Percentiles rank a stretch among this genome's conserved stretches.
phyloP scores from a whole-genome alignment of 371 early-diverging fungal genomes.

The Chytridium lagenaria region DNA sequence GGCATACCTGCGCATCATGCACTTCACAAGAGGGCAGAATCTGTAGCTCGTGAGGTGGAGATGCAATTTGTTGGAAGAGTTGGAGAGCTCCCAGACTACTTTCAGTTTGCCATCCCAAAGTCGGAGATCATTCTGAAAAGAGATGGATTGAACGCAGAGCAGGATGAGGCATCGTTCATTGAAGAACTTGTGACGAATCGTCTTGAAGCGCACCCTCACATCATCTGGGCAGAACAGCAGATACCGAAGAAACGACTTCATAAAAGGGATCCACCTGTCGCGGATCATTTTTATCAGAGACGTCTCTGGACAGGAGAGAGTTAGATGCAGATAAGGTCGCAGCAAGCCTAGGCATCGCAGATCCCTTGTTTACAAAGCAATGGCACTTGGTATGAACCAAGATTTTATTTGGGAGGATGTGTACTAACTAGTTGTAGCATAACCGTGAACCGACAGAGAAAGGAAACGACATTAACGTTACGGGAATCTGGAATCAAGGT shows the following conservation, averaged over 20 bases:
- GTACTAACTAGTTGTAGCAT: no score
- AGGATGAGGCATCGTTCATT: background rate
- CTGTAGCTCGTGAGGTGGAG: slow-evolving; percentile 34
- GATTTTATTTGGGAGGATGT: no score
- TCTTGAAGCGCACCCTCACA: slow-evolving; percentile 30
- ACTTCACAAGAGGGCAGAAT: slow-evolving; percentile 32
- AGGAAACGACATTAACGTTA: slow-evolving; percentile 91
- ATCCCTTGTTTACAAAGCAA: slow-evolving; percentile 82
- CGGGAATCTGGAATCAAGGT: slow-evolving; percentile 89
- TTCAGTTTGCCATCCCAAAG: slow-evolving; percentile 61
- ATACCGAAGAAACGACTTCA: slow-evolving; percentile 46
- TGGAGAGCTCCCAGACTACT: slow-evolving; percentile 70
- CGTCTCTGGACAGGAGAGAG: slow-evolving; percentile 11
- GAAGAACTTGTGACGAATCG: slow-evolving; percentile 5
- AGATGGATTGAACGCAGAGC: slow-evolving; percentile 19
- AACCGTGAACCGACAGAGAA: slow-evolving; percentile 60
- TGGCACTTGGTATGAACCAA: slow-evolving; percentile 89
- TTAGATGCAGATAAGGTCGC: slow-evolving; percentile 28
- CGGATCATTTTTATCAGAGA: background rate
- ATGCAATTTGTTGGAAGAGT: slow-evolving; percentile 69
- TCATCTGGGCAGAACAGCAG: slow-evolving; percentile 47
- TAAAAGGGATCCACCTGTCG: slow-evolving; percentile 23
- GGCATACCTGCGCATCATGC: background rate
- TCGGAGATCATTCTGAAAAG: background rate
- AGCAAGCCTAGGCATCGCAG: slow-evolving; percentile 57